Evolutionary conservation across 176 grass and related monocot species (phyloP), one percentile per base, ranked within the genome.

Genomic region (Ampelocalamus luodianensis): DNA sequence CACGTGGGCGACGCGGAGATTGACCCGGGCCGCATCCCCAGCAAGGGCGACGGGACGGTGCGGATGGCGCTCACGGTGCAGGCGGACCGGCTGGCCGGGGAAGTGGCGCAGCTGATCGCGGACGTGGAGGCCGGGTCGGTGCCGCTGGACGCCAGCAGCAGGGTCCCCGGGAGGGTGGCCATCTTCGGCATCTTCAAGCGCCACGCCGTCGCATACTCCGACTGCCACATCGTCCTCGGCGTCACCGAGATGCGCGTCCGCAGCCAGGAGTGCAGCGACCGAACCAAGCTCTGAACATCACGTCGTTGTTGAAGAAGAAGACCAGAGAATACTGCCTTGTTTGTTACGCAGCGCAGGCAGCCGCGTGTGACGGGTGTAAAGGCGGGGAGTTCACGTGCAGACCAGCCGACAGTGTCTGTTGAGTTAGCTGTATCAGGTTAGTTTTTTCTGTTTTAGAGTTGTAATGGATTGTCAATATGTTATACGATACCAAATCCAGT

Each of bases 111-210:
- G 40, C 58, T 96, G 1, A 0, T 96, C 9, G 0, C 5, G 0
- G 92, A 99, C 87, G 81, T 94, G 0, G 2, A 37, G 37, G 20
- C 38, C 42, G 91, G 93, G 5, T 23, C 67, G 1, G 18, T 99
- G 6, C 38, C 27, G 22, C 14, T 99, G 1, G 79, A 94, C 74
- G 56, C 91, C 0, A 51, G 43, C 32, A 92, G 92, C 3, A 81
- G 34, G 77, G 85, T 99, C 61, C 84, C 97, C 1, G 97, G 93
- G 0, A 64, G 82, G 66, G 84, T 96, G 6, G 51, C 66, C 9
- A 50, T 99, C 16, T 50, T 99, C 0, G 96, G 96, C 3, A 4
- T 99, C 13, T 85, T 99, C 69, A 99, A 86, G 78, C 70, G n/a
- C 32, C 83, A 80, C 65, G 91, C 92, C 1, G 91, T 94, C 2